These are phyloP conservation scores for Mycena pura DNA, from an alignment of 768 basidiomycete species.

Conservation along the genomic window DNA sequence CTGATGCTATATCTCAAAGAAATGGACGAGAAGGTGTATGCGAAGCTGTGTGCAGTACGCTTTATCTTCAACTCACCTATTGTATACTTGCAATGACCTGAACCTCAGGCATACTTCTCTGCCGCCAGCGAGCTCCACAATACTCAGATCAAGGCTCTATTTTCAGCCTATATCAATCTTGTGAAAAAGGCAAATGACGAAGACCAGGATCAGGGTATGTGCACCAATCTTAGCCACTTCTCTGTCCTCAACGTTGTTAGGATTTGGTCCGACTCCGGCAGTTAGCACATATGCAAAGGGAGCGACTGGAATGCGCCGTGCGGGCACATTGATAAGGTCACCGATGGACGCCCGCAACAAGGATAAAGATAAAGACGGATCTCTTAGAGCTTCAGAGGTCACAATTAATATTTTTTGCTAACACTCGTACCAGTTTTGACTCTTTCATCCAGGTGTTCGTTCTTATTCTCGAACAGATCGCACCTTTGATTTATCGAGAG, in stretches of 20 bases:
- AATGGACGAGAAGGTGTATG: conserved; percentile 91
- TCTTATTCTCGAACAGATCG: conserved; percentile 76
- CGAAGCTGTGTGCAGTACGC: conserved; percentile 86
- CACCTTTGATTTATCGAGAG: conserved; percentile 79
- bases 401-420: conserved; percentile 8
- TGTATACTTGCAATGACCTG: conserved; percentile 4
- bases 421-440: conserved; percentile 6
- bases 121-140: conserved; percentile 83
- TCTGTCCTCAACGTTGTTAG: conserved; percentile 36
- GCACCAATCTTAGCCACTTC: not conserved
- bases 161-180: conserved; percentile 61
- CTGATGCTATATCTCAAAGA: conserved; percentile 93
- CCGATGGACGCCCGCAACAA: conserved; percentile 68
- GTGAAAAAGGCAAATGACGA: conserved; percentile 78
- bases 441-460: conserved; percentile 30
- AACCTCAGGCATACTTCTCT: conserved; percentile 86
- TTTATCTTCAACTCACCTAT: not conserved
- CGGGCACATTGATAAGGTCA: conserved; percentile 84
- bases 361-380: conserved; percentile 71
- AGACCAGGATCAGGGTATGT: conserved; percentile 72
- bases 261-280: conserved; percentile 50
- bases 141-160: conserved; percentile 77
- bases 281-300: conserved; percentile 52
- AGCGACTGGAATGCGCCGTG: conserved; percentile 73
- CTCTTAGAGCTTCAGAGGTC: conserved; percentile 77